Evolutionary conservation across 225 moss, liverwort and hornwort species (phyloP).

Genomic region (Physcomitrellopsis africana): DNA sequence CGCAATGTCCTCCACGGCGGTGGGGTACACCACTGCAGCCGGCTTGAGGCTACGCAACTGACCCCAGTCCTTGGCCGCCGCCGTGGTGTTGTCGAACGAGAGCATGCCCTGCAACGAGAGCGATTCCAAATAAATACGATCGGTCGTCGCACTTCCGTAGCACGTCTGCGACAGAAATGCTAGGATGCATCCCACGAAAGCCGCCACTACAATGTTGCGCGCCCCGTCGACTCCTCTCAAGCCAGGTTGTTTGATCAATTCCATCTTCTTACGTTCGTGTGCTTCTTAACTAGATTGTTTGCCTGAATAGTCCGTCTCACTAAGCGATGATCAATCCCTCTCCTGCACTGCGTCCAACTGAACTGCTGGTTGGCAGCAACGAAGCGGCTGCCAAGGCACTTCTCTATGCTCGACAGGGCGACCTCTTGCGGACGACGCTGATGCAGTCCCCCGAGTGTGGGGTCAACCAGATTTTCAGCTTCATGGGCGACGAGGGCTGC

Average conservation of each 20-base stretch:
- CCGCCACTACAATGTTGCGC: background rate
- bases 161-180: slow-evolving; percentile 17
- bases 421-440: slow-evolving; percentile 41
- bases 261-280: no score
- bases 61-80: slow-evolving; percentile 67
- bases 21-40: slow-evolving; percentile 46
- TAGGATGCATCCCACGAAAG: slow-evolving; percentile 15
- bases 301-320: background rate
- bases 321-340: background rate
- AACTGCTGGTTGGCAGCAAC: no score
- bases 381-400: background rate
- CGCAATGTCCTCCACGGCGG: slow-evolving; percentile 42
- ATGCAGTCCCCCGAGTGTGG: slow-evolving; percentile 52
- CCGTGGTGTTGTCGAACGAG: slow-evolving; percentile 51
- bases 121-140: slow-evolving; percentile 42
- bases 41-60: slow-evolving; percentile 43
- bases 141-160: slow-evolving; percentile 14
- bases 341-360: no score
- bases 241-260: no score
- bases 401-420: slow-evolving; percentile 27
- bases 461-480: slow-evolving; percentile 56
- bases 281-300: background rate
- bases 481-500: slow-evolving; percentile 46
- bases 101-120: slow-evolving; percentile 32
- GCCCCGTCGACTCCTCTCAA: no score